phyloP scores from a whole-genome alignment of 306 rosid species.

The Quercus aquifolioides region DNA sequence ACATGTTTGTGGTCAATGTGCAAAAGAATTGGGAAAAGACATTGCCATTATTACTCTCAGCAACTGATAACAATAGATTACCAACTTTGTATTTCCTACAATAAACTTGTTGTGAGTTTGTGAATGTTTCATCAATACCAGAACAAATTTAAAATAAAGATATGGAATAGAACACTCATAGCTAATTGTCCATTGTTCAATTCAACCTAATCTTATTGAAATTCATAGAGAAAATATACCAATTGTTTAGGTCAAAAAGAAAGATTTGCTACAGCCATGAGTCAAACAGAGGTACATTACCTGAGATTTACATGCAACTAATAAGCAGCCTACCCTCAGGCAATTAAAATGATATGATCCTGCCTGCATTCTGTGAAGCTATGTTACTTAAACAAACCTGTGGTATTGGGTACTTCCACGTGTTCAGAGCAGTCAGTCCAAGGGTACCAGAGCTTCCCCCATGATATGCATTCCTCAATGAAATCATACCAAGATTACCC shows the following conservation, averaged over 20 bases:
- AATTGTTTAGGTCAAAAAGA: not conserved
- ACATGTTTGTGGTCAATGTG: not conserved
- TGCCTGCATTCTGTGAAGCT: not conserved
- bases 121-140: not conserved
- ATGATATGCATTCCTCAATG: conserved; percentile 89
- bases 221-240: not conserved
- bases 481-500: conserved; percentile 81
- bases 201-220: not conserved
- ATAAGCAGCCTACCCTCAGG: not conserved
- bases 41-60: not conserved
- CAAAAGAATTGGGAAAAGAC: not conserved
- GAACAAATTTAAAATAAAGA: not conserved
- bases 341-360: not conserved
- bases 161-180: not conserved
- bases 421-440: conserved; percentile 74
- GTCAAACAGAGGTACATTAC: not conserved
- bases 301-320: not conserved
- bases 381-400: conserved; percentile 49
- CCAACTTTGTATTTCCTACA: not conserved
- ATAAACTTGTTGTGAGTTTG: not conserved
- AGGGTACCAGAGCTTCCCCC: conserved; percentile 84
- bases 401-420: conserved; percentile 90
- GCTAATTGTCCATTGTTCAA: not conserved
- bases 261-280: not conserved
- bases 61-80: not conserved